phyloP scores from a whole-genome alignment of 495 filamentous ascomycete genomes.

The Copromyces sp. region DNA sequence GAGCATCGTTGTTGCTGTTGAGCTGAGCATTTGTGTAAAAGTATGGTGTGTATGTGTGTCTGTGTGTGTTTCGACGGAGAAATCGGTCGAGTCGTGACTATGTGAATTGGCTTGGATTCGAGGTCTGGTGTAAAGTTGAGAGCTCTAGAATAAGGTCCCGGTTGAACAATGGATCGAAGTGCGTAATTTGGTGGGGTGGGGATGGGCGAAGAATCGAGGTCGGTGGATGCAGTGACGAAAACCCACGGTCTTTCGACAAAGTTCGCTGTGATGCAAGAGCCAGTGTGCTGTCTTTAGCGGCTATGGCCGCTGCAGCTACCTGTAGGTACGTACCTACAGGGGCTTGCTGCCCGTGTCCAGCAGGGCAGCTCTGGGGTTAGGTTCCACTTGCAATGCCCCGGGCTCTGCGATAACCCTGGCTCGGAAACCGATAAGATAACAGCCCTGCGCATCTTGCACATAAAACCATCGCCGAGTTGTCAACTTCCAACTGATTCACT shows the following conservation, averaged over 20 bases:
- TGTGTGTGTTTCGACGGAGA: not conserved
- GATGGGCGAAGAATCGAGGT: not conserved
- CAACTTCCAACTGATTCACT: not conserved
- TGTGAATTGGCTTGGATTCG: not conserved
- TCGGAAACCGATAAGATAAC: not conserved
- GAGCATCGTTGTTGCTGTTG: constrained; percentile 24
- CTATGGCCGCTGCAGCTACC: not conserved
- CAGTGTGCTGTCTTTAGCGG: not conserved
- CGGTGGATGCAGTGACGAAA: not conserved
- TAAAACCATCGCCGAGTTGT: not conserved
- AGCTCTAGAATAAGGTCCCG: not conserved
- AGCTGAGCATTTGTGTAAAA: constrained; percentile 19
- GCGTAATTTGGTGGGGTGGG: not conserved
- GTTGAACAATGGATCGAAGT: not conserved
- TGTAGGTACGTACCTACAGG: not conserved
- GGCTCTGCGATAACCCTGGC: too few species aligned
- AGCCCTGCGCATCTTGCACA: not conserved
- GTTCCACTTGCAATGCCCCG: too few species aligned
- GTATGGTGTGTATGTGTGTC: not conserved
- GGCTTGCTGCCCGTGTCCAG: not conserved
- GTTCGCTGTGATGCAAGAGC: not conserved
- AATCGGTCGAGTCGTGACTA: not conserved
- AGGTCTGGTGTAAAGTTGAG: not conserved
- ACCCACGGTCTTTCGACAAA: not conserved
- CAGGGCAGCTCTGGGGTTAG: not conserved